Evolutionary conservation across 148 eudicot genomes (phyloP).

Genomic region (Limonium bicolor): DNA sequence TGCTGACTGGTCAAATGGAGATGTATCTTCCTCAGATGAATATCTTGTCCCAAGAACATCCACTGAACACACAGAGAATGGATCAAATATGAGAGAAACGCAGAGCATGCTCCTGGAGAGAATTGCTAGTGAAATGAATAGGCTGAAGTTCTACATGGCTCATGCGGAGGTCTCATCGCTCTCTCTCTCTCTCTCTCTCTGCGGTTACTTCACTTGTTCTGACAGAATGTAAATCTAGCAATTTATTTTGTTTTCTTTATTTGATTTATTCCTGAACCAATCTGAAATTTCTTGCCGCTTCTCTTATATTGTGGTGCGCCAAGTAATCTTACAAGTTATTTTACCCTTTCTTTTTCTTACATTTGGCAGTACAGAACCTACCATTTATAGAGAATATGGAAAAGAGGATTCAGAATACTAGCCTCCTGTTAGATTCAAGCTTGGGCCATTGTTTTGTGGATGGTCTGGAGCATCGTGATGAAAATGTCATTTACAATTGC

Average conservation of each 20-base stretch:
- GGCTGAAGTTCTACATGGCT: slow-evolving; percentile 84
- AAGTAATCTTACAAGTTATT: background rate
- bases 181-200: slow-evolving; percentile 8
- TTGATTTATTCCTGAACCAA: too few relatives aligned
- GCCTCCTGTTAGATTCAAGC: slow-evolving; percentile 67
- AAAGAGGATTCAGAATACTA: slow-evolving; percentile 84
- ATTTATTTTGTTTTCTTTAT: too few relatives aligned
- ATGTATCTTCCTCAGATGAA: slow-evolving; percentile 22
- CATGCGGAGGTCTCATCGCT: slow-evolving; percentile 81
- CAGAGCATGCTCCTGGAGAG: slow-evolving; percentile 98
- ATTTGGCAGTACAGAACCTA: slow-evolving; percentile 94
- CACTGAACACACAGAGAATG: slow-evolving; percentile 54
- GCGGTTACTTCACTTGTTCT: too few relatives aligned
- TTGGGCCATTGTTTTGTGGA: slow-evolving; percentile 87
- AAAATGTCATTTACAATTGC: slow-evolving; percentile 81
- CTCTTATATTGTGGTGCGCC: background rate
- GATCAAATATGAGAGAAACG: slow-evolving; percentile 75
- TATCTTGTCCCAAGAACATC: slow-evolving; percentile 54
- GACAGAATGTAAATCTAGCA: too few relatives aligned
- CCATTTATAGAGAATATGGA: slow-evolving; percentile 94
- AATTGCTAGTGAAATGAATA: slow-evolving; percentile 98
- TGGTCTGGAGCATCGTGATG: slow-evolving; percentile 82
- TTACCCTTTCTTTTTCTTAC: slow-evolving; percentile 13
- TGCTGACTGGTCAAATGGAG: slow-evolving; percentile 69
- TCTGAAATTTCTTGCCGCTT: too few relatives aligned